Percentiles rank a stretch among this genome's conserved stretches.
phyloP scores from a whole-genome alignment of 495 filamentous ascomycete species.

The Xylaria scruposa region DNA sequence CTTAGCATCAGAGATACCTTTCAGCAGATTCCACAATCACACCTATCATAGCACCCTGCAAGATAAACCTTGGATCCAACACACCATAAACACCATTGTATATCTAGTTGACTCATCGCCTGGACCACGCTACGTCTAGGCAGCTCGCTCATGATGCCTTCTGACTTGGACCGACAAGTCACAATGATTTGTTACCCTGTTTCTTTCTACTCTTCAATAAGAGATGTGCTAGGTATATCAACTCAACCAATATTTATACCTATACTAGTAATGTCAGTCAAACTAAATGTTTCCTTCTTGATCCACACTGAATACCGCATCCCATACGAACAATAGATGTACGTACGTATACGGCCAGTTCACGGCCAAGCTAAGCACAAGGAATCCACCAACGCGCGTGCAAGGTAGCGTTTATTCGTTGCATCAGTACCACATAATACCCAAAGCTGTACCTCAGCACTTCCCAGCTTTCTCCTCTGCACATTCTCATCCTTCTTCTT shows the following conservation, averaged over 20 bases:
- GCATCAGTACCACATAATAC: slow-evolving; percentile 14
- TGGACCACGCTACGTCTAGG: slow-evolving; percentile 5
- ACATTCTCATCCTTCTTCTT: neutral
- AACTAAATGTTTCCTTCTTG: neutral
- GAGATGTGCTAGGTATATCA: neutral
- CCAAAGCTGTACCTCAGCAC: neutral
- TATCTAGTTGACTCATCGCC: slow-evolving; percentile 6
- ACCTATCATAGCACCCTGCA: neutral
- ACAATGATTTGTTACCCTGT: neutral
- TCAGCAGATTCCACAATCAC: neutral
- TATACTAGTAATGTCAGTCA: neutral
- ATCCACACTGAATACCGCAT: neutral
- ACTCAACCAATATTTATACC: neutral
- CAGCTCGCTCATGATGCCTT: slow-evolving; percentile 16
- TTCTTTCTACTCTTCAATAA: neutral
- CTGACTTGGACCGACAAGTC: neutral
- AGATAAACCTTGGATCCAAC: neutral
- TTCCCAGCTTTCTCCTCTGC: slow-evolving; percentile 1
- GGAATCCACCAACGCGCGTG: slow-evolving; percentile 23
- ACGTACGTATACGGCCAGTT: neutral
- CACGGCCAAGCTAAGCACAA: slow-evolving; percentile 10
- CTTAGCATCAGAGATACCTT: neutral
- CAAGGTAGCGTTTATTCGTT: slow-evolving; percentile 17
- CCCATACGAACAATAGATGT: neutral
- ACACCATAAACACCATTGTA: slow-evolving; percentile 3